Conservation (phyloP, 495 filamentous ascomycete species). For the Aspergillus panamensis region DNA sequence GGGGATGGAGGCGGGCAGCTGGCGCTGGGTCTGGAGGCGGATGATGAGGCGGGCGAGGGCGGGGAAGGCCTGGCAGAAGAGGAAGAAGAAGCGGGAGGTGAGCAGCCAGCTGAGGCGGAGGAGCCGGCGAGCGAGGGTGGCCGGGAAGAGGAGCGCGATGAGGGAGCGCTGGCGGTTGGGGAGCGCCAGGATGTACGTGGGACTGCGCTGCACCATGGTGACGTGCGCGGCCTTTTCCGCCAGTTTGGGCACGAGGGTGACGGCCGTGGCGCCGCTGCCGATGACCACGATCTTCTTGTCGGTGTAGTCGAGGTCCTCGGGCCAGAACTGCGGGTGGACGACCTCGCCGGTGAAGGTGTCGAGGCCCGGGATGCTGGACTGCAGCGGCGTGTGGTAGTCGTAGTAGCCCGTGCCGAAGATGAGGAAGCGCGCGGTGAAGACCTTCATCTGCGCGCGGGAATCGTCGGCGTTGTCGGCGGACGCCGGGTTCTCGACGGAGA, state of each 20-base stretch:
- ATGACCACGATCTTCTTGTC: conserved; percentile 55
- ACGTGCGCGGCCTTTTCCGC: conserved; percentile 45
- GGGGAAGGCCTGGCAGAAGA: conserved; percentile 58
- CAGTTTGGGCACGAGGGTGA: conserved; percentile 48
- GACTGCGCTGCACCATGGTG: conserved; percentile 57
- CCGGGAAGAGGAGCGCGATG: conserved; percentile 41
- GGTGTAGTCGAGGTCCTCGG: conserved; percentile 45
- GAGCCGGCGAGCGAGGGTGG: conserved; percentile 32
- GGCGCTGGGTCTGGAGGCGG: conserved; percentile 31
- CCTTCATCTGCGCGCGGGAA: conserved; percentile 35
- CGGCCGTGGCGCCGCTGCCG: conserved; percentile 55
- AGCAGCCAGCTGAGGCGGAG: conserved; percentile 47
- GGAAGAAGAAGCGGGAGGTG: conserved; percentile 45
- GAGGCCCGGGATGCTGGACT: conserved; percentile 44
- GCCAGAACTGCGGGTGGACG: conserved; percentile 54
- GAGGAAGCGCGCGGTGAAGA: conserved; percentile 52
- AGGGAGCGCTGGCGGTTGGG: conserved; percentile 38
- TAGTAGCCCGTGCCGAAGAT: conserved; percentile 64
- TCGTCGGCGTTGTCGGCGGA: neutral
- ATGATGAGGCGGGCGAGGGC: conserved; percentile 46
- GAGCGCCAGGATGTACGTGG: conserved; percentile 55
- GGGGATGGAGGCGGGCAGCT: conserved; percentile 54
- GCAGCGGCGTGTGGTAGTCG: conserved; percentile 57
- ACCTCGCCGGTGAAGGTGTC: conserved; percentile 42
- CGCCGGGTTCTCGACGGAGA: conserved; percentile 48